Conservation (phyloP, 345 rosid genomes). For the Raphanus sativus region DNA sequence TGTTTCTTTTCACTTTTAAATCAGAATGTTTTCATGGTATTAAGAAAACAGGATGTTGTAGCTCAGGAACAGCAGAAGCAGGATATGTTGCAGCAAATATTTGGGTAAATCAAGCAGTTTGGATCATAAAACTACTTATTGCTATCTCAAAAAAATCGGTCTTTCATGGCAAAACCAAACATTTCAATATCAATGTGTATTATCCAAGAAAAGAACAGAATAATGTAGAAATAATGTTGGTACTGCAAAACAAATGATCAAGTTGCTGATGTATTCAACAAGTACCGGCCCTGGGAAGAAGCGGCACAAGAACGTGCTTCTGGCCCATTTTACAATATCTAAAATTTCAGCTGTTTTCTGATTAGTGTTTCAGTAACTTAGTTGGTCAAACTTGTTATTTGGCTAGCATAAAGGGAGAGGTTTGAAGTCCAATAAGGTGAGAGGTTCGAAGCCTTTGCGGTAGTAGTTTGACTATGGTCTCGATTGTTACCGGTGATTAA, state of each 20-base stretch:
- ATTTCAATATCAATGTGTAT: not conserved
- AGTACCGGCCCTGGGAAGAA: not conserved
- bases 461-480: too few species aligned
- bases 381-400: too few species aligned
- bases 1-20: not conserved
- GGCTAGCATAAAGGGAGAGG: too few species aligned
- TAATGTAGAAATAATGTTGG: not conserved
- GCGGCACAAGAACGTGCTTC: too few species aligned
- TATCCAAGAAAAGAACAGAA: not conserved
- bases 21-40: not conserved
- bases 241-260: not conserved
- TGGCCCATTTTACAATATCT: too few species aligned
- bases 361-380: too few species aligned
- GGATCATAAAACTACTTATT: not conserved
- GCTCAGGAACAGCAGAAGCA: not conserved
- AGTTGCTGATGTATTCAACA: not conserved
- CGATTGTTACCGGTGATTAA: too few species aligned
- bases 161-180: not conserved
- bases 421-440: too few species aligned
- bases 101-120: not conserved
- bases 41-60: not conserved
- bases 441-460: too few species aligned
- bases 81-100: not conserved
- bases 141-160: too few species aligned
- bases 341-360: too few species aligned